Base-by-base conservation (phyloP, 2,329 filamentous ascomycete species). In the Claviceps sp. region DNA sequence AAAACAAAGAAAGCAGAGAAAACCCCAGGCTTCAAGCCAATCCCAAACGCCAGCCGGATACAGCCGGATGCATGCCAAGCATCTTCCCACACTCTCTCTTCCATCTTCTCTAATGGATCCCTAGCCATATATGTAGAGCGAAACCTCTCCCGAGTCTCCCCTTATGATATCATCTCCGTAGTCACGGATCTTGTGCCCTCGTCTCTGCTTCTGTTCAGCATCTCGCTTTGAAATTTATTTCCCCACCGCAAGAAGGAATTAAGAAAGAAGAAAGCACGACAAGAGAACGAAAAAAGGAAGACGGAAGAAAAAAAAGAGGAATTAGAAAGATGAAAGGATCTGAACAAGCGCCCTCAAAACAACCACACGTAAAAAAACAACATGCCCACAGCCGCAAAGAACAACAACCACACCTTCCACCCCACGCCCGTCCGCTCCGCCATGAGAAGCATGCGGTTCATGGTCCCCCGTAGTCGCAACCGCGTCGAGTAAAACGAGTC, bases 381-480 rank as follows among this genome's bases (percentile, higher is more conserved):
- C 52, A 91, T 65, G 56, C 85, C 79, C 18, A 97, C 87, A 38
- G 83, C 86, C 5, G 81, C 76, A 66, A 98, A 95, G 70, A 98
- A 98, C 44, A 74, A 76, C 50, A 96, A 67, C 93, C 93, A 98
- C 53, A 90, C 86, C 69, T 81, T 91, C 93, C 93, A 98, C 62
- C 89, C 85, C 9, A 98, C 84, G n/a, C 93, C 93, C 2, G 90
- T 95, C 61, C 82, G 78, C 71, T 97, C 81, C 4, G 93, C 93
- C 93, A 98, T 98, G 51, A 91, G 66, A 58, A 97, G 71, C 93
- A 98, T 98, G 54, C 90, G 77, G 65, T 88, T 95, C 93, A 98
- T 97, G 18, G 94, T 97, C 51, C 91, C 89, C 45, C 84, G 79
- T 56, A 98, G 73, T 57, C 86, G 80, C 50, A 89, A 71, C 37